Base-by-base conservation (phyloP, 371 early-diverging fungal genomes). In the Mortierella sp. region DNA sequence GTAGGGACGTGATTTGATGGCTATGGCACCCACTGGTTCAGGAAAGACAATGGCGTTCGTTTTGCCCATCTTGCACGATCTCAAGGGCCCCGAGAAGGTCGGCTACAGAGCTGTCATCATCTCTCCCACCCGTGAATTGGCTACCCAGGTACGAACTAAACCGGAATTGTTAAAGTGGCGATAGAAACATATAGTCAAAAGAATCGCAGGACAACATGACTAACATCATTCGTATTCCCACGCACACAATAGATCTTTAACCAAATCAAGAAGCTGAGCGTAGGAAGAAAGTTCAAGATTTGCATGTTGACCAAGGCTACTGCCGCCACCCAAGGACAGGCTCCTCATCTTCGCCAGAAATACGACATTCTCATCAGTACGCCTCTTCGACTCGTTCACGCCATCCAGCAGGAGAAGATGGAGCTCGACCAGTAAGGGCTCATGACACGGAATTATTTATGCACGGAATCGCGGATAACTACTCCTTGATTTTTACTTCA, bases 41-140 rank as follows among this genome's bases (percentile, higher is more conserved):
- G 99, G 99, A 88, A 99, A 99, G 91, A 99, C 99, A 5, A 88
- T 99, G 86, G 97, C 99, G 2, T 99, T 96, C 84, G 80, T 98
- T 47, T 87, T 99, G 31, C 99, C 99, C 3, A 96, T 99, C 14
- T 80, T 99, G 76, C 95, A 97, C 75, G 92, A 94, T 74, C 88
- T 98, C 71, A 92, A 95, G 70, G 89, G 91, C 52, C 96, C 96
- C 0, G 92, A 93, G 76, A 95, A 92, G 75, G 92, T 89, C 6
- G 97, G 97, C 9, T 94, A 95, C 82, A 91, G 97, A 52, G 98
- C 97, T 0, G 89, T 98, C 38, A 94, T 99, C 72, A 95, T 99
- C 45, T 94, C 98, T 28, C 99, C 99, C 0, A 99, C 99, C 0
- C 91, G 99, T 75, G 99, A 99, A 90, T 91, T 99, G 83, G 97